Evolutionary conservation across 768 basidiomycete species (phyloP), one percentile per base, ranked within the genome.

Genomic region (Cantharellus cinnabarinus): DNA sequence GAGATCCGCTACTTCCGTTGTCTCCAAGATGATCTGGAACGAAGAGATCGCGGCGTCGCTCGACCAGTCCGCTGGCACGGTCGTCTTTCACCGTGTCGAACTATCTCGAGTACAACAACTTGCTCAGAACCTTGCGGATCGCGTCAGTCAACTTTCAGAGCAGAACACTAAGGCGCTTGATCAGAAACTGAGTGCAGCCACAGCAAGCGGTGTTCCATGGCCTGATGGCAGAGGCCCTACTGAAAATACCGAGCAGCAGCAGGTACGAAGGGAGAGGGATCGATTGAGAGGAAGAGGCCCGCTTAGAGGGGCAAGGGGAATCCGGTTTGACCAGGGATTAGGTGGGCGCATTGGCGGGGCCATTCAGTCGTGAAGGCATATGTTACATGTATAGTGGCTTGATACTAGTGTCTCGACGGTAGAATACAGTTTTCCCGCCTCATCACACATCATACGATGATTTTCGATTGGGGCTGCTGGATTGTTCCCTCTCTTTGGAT

Each of bases 21-120:
- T 97, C 44, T 93, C 89, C 37, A 89, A 91, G 71, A 97, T 99
- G 95, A 95, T 98, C 65, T 97, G 93, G 89, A 89, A 78, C 66
- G 95, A 97, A 66, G 91, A 97, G 67, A 75, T 99, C 5, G 76
- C 85, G 1, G 95, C 94, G 2, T 93, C 91, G 14, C 75, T 98
- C 58, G 95, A 98, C 69, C 89, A 88, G 67, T 83, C 88, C 15
- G 82, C 82, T 34, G 41, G 51, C 20, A 20, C 61, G 4, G 78
- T 99, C 59, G 82, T 94, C 52, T 91, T 98, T 76, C 89, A 98
- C 68, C 82, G 89, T 59, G 79, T 89, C 60, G 93, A 97, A 65
- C 77, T 87, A 42, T 82, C 85, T 14, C 84, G 88, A 52, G 75
- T 84, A 2, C 95, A 99, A 70, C 85, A 90, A 68, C 75, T 97